Base-by-base conservation (phyloP, 1,284 basidiomycete species). In the Boletus smithii region DNA sequence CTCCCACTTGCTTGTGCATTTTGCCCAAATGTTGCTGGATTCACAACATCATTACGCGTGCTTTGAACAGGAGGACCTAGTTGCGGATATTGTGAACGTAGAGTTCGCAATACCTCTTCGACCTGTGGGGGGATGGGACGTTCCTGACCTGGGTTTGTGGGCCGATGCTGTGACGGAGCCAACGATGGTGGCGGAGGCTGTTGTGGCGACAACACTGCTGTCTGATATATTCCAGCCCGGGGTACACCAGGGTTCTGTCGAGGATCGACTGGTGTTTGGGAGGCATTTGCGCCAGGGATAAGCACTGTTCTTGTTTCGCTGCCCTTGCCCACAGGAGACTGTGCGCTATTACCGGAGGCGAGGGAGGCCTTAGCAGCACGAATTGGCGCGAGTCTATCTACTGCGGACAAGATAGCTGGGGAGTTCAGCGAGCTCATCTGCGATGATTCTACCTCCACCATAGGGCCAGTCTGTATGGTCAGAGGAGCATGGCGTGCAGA, bases 331-430 rank as follows among this genome's bases (percentile, higher is more conserved):
- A 27, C 41, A 37, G 54, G 44, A n/a, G 54, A 42, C 39, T 55
- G 50, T 13, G 17, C 1, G 18, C 44, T 30, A 26, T 34, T 11
- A 31, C 44, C 29, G 24, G 57, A 47, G 17, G 22, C 18, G 18
- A 65, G 48, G 4, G 55, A 50, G 2, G 62, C 63, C 42, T 68
- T 65, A 5, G 53, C 63, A 20, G 66, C 66, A 22, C 63, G 65
- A 46, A 65, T 67, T 29, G 63, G 63, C 6, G 66, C 63, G 8
- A 69, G 53, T 46, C 62, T 66, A 20, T 65, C 63, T 22, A 34
- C 8, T 2, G 42, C 44, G 6, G 52, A 53, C 7, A 26, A 33
- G 5, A 29, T 6, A 27, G 24, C 48, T 6, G 55, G 41, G 3
- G 53, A 52, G 20, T 45, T 55, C 27, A 55, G 4, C 20, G 62